phyloP scores from a whole-genome alignment of 257 asterid species.

The Euphrasia confusa region DNA sequence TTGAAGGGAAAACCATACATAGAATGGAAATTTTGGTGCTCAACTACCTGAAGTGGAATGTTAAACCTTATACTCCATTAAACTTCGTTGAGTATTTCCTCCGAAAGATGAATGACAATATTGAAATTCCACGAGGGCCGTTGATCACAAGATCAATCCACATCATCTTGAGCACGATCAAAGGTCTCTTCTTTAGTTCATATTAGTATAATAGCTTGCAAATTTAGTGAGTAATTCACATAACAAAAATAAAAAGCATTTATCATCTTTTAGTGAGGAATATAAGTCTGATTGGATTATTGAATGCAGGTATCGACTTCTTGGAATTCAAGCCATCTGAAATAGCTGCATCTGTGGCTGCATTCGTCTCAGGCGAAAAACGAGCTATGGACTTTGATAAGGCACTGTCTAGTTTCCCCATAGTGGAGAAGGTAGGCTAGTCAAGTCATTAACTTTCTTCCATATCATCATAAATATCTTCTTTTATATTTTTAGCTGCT shows the following conservation, averaged over 20 bases:
- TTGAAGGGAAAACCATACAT: slow-evolving; percentile 51
- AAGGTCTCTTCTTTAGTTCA: slow-evolving; percentile 35
- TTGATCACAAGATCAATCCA: slow-evolving; percentile 43
- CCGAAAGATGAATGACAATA: slow-evolving; percentile 34
- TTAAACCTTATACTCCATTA: slow-evolving; percentile 61
- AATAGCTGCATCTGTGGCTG: slow-evolving; percentile 72
- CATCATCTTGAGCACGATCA: slow-evolving; percentile 44
- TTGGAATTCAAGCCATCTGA: slow-evolving; percentile 83
- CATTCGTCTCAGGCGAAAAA: slow-evolving; percentile 40
- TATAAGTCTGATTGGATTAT: slow-evolving; percentile 19
- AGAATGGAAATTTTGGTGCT: slow-evolving; percentile 77
- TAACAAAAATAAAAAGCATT: too few relatives aligned
- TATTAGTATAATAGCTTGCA: background rate
- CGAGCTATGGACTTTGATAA: slow-evolving; percentile 40
- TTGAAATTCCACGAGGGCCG: slow-evolving; percentile 20
- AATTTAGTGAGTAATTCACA: too few relatives aligned
- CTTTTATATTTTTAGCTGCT: background rate
- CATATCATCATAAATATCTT: background rate
- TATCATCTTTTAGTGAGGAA: too few relatives aligned
- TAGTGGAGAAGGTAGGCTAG: slow-evolving; percentile 48
- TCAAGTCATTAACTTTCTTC: slow-evolving; percentile 4
- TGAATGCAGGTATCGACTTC: slow-evolving; percentile 74
- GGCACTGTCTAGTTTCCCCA: slow-evolving; percentile 33
- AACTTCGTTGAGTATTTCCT: slow-evolving; percentile 55
- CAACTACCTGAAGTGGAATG: slow-evolving; percentile 60